phyloP scores from a whole-genome alignment of 2,329 filamentous ascomycete genomes.

The Alternaria sp. region DNA sequence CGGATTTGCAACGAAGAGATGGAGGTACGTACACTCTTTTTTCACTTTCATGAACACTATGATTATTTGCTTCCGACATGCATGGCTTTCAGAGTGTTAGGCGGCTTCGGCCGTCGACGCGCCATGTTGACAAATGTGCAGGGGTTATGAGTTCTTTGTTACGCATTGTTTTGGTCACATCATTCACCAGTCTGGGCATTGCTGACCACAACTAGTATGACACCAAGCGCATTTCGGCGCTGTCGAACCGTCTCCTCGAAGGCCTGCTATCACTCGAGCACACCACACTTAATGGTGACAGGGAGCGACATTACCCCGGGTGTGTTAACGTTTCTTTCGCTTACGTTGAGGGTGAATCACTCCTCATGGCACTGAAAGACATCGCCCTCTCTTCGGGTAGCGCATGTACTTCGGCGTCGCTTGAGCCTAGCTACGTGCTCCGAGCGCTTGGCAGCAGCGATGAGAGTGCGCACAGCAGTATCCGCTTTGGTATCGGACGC shows the following conservation, averaged over 20 bases:
- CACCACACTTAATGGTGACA: conserved; percentile 88
- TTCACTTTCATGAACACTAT: conserved; percentile 52
- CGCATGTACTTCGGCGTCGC: conserved; percentile 93
- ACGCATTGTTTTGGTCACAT: not conserved
- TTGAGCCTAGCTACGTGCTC: conserved; percentile 96
- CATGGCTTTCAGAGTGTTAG: conserved; percentile 82
- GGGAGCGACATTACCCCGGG: conserved; percentile 85
- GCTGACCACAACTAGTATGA: conserved; percentile 74
- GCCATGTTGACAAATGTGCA: conserved; percentile 67
- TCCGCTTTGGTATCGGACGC: conserved; percentile 94
- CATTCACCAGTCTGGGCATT: not conserved
- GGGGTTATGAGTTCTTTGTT: conserved; percentile 64
- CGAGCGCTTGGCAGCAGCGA: conserved; percentile 94
- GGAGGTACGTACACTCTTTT: conserved; percentile 69
- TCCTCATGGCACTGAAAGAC: conserved; percentile 97
- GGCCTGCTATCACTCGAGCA: conserved; percentile 91
- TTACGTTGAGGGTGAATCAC: conserved; percentile 96
- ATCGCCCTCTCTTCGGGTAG: conserved; percentile 96
- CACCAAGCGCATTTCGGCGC: conserved; percentile 77
- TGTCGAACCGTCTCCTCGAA: conserved; percentile 84
- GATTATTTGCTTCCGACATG: conserved; percentile 87
- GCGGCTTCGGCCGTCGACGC: conserved; percentile 41
- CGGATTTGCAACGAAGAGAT: conserved; percentile 90
- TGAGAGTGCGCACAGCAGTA: conserved; percentile 97
- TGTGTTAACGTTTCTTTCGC: conserved; percentile 99